Evolutionary conservation across 371 early-diverging fungal species (phyloP).

Genomic region (Dichotomocladium elegans): DNA sequence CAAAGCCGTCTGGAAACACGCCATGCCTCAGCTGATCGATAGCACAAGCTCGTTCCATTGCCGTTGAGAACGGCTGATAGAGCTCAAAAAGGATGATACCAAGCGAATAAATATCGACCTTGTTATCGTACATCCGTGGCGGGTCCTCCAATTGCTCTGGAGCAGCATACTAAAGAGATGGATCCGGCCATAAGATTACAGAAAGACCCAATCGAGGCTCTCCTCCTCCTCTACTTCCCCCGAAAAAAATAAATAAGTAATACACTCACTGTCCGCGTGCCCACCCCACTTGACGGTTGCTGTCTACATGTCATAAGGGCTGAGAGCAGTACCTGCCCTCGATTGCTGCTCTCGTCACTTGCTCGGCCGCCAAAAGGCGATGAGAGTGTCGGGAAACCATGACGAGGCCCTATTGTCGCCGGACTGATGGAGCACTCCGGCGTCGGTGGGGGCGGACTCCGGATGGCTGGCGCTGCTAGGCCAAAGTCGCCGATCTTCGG

Average conservation of each 20-base stretch:
- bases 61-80: slow-evolving; percentile 60
- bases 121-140: slow-evolving; percentile 53
- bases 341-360: slow-evolving; percentile 7
- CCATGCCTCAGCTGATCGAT: slow-evolving; percentile 60
- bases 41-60: slow-evolving; percentile 64
- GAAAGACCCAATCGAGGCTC: neutral
- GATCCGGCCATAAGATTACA: neutral
- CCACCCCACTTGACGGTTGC: slow-evolving; percentile 57
- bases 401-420: neutral
- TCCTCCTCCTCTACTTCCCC: neutral
- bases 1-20: slow-evolving; percentile 72
- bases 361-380: neutral
- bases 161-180: slow-evolving; percentile 72
- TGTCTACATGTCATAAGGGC: slow-evolving; percentile 4
- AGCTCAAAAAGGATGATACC: slow-evolving; percentile 74
- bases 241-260: neutral
- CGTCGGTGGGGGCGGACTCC: neutral
- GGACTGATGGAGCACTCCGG: neutral
- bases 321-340: neutral
- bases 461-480: slow-evolving; percentile 54
- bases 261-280: slow-evolving; percentile 63
- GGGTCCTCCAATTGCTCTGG: slow-evolving; percentile 79
- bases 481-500: slow-evolving; percentile 91
- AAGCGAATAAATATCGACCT: slow-evolving; percentile 69
- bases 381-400: neutral